A percentile compares a stretch with the other conserved stretches of the same genome.
Evolutionary conservation across 148 eudicot species (phyloP).

Genomic region (Rhododendron henanense): DNA sequence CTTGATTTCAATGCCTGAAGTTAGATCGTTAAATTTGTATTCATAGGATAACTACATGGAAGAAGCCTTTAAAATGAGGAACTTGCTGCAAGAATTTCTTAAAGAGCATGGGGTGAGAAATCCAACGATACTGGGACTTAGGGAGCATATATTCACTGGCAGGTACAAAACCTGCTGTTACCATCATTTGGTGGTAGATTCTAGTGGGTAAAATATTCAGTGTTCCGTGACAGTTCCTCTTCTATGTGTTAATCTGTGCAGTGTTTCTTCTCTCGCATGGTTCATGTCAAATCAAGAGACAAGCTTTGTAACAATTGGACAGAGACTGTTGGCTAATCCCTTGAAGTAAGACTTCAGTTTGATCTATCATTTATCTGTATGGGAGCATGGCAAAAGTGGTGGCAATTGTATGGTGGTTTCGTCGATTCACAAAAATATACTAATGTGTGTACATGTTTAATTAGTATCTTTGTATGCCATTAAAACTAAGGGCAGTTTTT

Average conservation of each 20-base stretch:
- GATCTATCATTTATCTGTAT: background rate
- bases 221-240: background rate
- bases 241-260: slow-evolving; percentile 17
- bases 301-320: slow-evolving; percentile 74
- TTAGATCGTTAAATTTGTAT: slow-evolving; percentile 4
- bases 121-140: slow-evolving; percentile 66
- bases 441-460: background rate
- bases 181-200: background rate
- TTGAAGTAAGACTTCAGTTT: slow-evolving; percentile 43
- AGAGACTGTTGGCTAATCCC: slow-evolving; percentile 64
- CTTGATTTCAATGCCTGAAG: background rate
- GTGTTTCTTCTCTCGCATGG: slow-evolving; percentile 78
- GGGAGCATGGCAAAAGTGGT: background rate
- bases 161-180: slow-evolving; percentile 30
- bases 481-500: background rate
- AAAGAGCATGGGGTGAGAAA: slow-evolving; percentile 48
- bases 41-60: slow-evolving; percentile 72
- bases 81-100: slow-evolving; percentile 61
- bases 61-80: slow-evolving; percentile 76
- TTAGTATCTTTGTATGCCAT: background rate
- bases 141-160: slow-evolving; percentile 78
- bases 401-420: background rate
- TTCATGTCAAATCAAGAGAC: slow-evolving; percentile 71
- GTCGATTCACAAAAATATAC: background rate
- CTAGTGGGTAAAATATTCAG: background rate